These are phyloP conservation scores for Venturiaceae sp. DNA, from an alignment of 2,329 filamentous ascomycete genomes.

Conservation along the genomic window DNA sequence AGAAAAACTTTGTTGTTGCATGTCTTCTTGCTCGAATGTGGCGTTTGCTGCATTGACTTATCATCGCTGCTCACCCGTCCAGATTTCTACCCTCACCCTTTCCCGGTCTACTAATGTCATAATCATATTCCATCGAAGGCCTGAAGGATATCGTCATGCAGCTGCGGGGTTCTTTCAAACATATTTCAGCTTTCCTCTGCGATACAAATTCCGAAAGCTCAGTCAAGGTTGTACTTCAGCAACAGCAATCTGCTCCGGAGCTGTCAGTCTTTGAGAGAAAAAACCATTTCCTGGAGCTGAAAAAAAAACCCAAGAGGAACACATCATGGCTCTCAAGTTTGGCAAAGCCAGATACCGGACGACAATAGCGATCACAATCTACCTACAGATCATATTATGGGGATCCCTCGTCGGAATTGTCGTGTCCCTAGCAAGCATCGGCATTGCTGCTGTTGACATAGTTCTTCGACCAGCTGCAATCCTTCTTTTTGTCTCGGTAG, in stretches of 20 bases:
- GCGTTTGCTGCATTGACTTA: neutral
- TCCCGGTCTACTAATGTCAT: neutral
- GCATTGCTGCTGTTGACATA: slow-evolving; percentile 17
- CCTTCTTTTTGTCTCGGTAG: slow-evolving; percentile 22
- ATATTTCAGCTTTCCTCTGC: neutral
- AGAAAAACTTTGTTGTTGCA: neutral
- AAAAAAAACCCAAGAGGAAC: too few relatives aligned
- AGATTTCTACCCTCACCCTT: neutral
- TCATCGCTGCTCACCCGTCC: neutral
- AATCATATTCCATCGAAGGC: neutral
- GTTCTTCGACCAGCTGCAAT: slow-evolving; percentile 21
- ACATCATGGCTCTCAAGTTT: neutral
- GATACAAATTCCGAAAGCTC: neutral
- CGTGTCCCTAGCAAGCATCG: slow-evolving; percentile 20
- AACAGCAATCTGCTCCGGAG: too few relatives aligned
- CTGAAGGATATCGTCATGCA: neutral
- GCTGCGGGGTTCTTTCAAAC: neutral
- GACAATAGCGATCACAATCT: slow-evolving; percentile 12
- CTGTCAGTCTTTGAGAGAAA: neutral
- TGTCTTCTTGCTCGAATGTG: neutral
- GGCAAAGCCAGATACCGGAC: neutral
- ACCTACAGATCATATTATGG: slow-evolving; percentile 24
- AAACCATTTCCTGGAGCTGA: too few relatives aligned
- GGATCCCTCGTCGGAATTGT: slow-evolving; percentile 19
- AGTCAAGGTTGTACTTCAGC: neutral